phyloP scores from a whole-genome alignment of 2,329 filamentous ascomycete species.

The Curvularia spicifera region DNA sequence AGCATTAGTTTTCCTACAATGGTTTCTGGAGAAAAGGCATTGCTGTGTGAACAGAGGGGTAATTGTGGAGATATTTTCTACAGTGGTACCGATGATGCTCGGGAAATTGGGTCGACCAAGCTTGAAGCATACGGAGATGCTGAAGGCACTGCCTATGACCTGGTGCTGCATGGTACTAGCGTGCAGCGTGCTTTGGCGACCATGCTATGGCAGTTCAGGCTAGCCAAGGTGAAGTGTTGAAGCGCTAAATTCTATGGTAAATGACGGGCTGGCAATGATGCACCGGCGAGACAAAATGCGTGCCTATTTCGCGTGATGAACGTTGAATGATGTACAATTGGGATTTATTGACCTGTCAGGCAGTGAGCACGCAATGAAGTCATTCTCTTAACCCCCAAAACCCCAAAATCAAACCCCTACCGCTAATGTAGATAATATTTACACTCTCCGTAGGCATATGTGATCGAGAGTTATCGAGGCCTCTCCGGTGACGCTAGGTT shows the following conservation, averaged over 20 bases:
- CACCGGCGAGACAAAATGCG: not conserved
- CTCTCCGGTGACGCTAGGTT: not conserved
- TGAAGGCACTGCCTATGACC: not conserved
- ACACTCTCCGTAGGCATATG: not conserved
- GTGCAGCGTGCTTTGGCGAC: not conserved
- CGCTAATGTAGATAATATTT: not conserved
- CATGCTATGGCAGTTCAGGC: not conserved
- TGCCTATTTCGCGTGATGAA: not conserved
- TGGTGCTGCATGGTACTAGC: not conserved
- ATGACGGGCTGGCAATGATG: not conserved
- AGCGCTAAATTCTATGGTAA: not conserved
- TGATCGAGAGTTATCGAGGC: not conserved
- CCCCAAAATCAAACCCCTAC: not conserved
- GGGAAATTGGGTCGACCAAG: not conserved
- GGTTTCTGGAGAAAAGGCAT: not conserved
- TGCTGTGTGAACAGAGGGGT: not conserved
- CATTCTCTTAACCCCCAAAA: not conserved
- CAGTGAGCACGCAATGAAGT: not conserved
- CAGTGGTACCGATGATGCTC: too few relatives aligned
- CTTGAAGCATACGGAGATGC: not conserved
- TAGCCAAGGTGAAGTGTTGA: not conserved
- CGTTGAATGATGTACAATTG: not conserved
- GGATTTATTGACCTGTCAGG: not conserved
- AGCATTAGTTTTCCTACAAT: not conserved
- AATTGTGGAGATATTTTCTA: not conserved